Evolutionary conservation across 2,329 filamentous ascomycete species (phyloP), one percentile per base, ranked within the genome.

Genomic region (Mycogone perniciosa): DNA sequence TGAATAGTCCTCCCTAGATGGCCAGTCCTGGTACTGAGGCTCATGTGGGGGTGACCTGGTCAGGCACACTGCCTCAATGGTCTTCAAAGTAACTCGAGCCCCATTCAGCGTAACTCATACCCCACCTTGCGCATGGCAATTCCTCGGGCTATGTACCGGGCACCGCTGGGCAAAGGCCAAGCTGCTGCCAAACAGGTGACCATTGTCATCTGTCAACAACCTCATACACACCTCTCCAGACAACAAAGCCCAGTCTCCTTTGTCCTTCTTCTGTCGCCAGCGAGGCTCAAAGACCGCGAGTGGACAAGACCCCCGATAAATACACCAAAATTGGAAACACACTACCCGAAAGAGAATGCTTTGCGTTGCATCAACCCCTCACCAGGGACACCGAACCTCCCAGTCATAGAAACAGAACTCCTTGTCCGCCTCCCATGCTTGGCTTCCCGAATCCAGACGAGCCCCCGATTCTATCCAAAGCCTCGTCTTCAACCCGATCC

Each of bases 361-460:
- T 38, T 35, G 43, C 41, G 48, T 44, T 51, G 37, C 51, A 44
- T 34, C 44, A 45, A 39, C 51, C 51, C 51, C 51, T 51, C 51
- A 40, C 38, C 44, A 51, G 48, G 48, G 43, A 43, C 42, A 35
- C 31, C 38, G 37, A 38, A 53, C 33, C 42, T 43, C 33, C 27
- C 35, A 31, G 42, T 49, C 46, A 38, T 53, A 46, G 48, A 34
- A 44, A 31, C n/a, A 43, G 29, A 33, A 27, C 31, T 40, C 37
- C 31, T 51, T 42, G 43, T 30, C 38, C 35, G 46, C 35, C 50
- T 34, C 30, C 39, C 31, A 51, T 50, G 51, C 43, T 53, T 37
- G 48, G 30, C 34, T 40, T 30, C 34, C 8, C 44, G 48, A 46
- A 48, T 42, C 50, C 47, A 53, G 35, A 46, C 43, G 37, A 39